Percentiles rank a stretch among this genome's conserved stretches.
phyloP scores from a whole-genome alignment of 1,284 basidiomycete species.

The Apiotrichum gamsii region DNA sequence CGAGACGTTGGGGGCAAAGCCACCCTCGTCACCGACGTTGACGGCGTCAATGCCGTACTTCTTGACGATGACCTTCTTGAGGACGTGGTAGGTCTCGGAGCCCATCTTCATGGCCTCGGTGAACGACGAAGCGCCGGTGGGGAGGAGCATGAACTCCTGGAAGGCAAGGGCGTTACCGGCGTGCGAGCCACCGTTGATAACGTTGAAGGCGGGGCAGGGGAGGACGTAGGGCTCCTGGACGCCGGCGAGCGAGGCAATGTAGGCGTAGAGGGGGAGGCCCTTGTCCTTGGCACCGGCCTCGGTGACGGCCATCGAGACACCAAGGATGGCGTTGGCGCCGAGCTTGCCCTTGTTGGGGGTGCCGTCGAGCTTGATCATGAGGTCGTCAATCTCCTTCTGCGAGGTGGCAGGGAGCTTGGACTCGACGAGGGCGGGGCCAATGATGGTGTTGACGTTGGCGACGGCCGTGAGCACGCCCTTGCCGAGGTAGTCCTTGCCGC shows the following conservation, averaged over 20 bases:
- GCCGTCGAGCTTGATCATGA: conserved; percentile 97
- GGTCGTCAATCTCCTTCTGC: conserved; percentile 96
- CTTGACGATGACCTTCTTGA: conserved; percentile 98
- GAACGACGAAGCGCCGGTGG: conserved; percentile 85
- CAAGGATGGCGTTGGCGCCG: conserved; percentile 98
- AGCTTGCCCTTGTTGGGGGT: conserved; percentile 99
- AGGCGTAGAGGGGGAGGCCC: conserved; percentile 90
- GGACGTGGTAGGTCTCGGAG: conserved; percentile 94
- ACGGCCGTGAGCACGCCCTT: conserved; percentile 98
- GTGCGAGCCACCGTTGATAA: conserved; percentile 99
- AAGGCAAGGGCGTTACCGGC: conserved; percentile 99
- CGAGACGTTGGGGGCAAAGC: conserved; percentile 96
- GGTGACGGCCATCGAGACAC: conserved; percentile 92
- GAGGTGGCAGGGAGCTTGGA: conserved; percentile 77
- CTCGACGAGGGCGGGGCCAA: conserved; percentile 85
- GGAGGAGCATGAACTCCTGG: conserved; percentile 99
- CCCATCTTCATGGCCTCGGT: conserved; percentile 98
- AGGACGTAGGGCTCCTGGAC: conserved; percentile 88
- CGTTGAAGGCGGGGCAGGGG: conserved; percentile 91
- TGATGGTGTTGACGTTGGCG: conserved; percentile 85
- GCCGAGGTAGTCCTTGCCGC: conserved; percentile 91
- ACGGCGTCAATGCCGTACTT: conserved; percentile 99
- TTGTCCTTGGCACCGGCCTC: conserved; percentile 92
- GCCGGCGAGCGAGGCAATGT: conserved; percentile 91
- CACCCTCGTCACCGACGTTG: conserved; percentile 99